Percentiles rank a stretch among this genome's conserved stretches.
phyloP scores from a whole-genome alignment of 1,284 basidiomycete species.

The Caloboletus firmus region DNA sequence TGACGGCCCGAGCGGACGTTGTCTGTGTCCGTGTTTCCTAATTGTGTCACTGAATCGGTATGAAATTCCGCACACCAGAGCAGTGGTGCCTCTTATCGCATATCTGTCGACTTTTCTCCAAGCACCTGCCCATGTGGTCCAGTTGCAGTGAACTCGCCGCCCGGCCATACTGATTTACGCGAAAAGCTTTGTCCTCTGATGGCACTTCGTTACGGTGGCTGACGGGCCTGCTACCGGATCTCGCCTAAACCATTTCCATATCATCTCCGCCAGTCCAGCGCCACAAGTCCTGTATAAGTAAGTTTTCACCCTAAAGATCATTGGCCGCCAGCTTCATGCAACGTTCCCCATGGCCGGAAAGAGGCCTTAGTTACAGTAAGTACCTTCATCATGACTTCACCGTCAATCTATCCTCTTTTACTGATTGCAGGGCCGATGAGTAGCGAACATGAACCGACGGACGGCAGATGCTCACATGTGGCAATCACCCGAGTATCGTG shows the following conservation, averaged over 20 bases:
- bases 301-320: not conserved
- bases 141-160: not conserved
- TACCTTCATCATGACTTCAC: not conserved
- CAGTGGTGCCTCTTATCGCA: no score
- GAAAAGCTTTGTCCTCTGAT: not conserved
- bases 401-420: constrained; percentile 1
- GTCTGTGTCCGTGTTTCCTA: not conserved
- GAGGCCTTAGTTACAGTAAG: not conserved
- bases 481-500: not conserved
- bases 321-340: not conserved
- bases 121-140: not conserved
- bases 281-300: not conserved
- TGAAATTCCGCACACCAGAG: not conserved
- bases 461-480: not conserved
- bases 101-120: not conserved
- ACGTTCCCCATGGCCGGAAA: not conserved
- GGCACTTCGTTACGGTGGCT: not conserved
- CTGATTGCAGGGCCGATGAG: constrained; percentile 3
- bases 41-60: constrained; percentile 2
- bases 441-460: constrained; percentile 13
- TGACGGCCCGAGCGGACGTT: constrained; percentile 11
- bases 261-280: not conserved
- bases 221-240: not conserved
- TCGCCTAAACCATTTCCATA: not conserved
- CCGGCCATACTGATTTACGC: constrained; percentile 1